Percentiles rank a stretch among this genome's conserved stretches.
phyloP scores from a whole-genome alignment of 2,329 filamentous ascomycete species.

The Clonostachys chloroleuca region DNA sequence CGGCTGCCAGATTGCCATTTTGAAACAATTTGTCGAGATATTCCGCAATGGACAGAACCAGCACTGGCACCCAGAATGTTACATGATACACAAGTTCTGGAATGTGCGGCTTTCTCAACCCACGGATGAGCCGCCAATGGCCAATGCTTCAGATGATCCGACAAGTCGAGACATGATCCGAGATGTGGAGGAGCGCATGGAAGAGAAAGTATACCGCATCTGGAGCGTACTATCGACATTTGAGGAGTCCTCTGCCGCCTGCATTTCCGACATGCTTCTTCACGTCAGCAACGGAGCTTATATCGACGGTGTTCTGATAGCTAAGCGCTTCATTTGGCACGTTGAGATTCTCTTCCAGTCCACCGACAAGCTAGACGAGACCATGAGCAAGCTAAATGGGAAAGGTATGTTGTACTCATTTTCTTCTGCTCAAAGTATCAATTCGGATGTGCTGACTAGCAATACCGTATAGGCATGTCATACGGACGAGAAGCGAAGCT shows the following conservation, averaged over 20 bases:
- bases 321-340: slow-evolving; percentile 93
- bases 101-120: slow-evolving; percentile 80
- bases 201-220: slow-evolving; percentile 95
- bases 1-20: slow-evolving; percentile 92
- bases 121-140: slow-evolving; percentile 40
- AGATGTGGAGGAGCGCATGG: slow-evolving; percentile 87
- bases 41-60: slow-evolving; percentile 97
- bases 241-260: slow-evolving; percentile 94
- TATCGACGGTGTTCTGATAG: slow-evolving; percentile 88
- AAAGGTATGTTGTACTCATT: slow-evolving; percentile 56
- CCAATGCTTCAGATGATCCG: slow-evolving; percentile 38
- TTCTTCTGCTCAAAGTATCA: neutral
- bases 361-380: slow-evolving; percentile 77
- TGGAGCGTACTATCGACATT: slow-evolving; percentile 98
- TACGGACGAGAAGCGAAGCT: slow-evolving; percentile 97
- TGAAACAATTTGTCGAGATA: slow-evolving; percentile 99
- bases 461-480: slow-evolving; percentile 59
- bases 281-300: slow-evolving; percentile 98
- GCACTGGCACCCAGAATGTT: slow-evolving; percentile 99
- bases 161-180: slow-evolving; percentile 73
- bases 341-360: slow-evolving; percentile 89
- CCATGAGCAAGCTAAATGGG: slow-evolving; percentile 63
- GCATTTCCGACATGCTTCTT: slow-evolving; percentile 97
- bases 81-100: slow-evolving; percentile 99
- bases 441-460: neutral